Conservation (phyloP, 1,284 basidiomycete species). For the Vanrija sp. region DNA sequence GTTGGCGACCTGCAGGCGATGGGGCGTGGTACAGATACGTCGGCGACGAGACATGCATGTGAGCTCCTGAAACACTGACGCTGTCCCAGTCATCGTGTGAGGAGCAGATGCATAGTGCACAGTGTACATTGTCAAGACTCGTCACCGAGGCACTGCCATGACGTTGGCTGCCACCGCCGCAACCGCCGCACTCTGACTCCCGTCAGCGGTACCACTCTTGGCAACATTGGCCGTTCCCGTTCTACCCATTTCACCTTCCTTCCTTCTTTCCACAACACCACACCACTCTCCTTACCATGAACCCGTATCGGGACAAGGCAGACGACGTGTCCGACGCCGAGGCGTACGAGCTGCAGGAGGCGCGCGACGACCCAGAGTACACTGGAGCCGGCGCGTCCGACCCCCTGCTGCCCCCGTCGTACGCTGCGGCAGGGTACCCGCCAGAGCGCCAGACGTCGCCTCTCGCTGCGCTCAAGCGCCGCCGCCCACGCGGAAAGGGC, state of each 20-base stretch:
- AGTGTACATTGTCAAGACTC: too few species aligned
- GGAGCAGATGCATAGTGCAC: too few species aligned
- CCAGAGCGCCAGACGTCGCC: background rate
- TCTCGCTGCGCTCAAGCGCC: background rate
- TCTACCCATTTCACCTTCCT: background rate
- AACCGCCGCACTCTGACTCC: too few species aligned
- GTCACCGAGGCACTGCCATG: too few species aligned
- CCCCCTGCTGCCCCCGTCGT: constrained; percentile 42
- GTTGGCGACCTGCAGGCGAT: too few species aligned
- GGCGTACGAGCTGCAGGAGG: constrained; percentile 31
- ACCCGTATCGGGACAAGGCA: constrained; percentile 10
- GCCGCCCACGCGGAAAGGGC: background rate
- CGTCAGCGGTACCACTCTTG: too few species aligned
- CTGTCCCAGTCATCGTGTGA: too few species aligned
- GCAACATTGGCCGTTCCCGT: background rate
- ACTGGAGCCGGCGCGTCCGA: constrained; percentile 12
- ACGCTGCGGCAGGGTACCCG: background rate
- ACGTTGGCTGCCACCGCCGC: too few species aligned
- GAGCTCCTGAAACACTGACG: too few species aligned
- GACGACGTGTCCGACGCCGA: constrained; percentile 17
- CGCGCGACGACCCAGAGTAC: constrained; percentile 12
- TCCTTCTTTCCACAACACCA: background rate
- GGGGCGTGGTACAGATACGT: too few species aligned
- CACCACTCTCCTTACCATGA: constrained; percentile 4
- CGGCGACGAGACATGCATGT: too few species aligned